Base-by-base conservation (phyloP, 441 rosid species). In the Flueggea neowawraea region DNA sequence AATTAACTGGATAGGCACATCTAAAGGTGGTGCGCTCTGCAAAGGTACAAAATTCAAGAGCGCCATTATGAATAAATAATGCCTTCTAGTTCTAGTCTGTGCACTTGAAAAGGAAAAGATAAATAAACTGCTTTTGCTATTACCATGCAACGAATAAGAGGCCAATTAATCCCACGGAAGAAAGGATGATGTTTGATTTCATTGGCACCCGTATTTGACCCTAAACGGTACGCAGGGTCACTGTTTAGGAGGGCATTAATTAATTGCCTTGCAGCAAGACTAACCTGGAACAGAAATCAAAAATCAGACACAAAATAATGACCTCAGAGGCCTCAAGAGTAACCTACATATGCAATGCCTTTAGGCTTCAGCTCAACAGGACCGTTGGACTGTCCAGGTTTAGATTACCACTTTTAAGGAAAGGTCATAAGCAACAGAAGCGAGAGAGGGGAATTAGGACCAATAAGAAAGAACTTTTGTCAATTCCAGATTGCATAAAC, bases 131-230 rank as follows among this genome's bases (percentile, higher is more conserved):
- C 10, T 32, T 43, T 39, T 33, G 57, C 51, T 54, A 63, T 48
- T 87, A 94, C 99, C 99, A 77, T 87, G 91, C 87, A 74, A 33
- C 97, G 96, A 10, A 95, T 88, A 16, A 95, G 91, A 69, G 97
- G 92, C 97, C 99, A 95, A 67, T 81, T 84, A 60, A 95, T 85
- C 58, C 84, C 93, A 6, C 88, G 92, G 76, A 91, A 95, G 74
- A 95, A 95, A 64, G 94, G 87, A 51, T 95, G 99, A 58, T 91
- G 82, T 68, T 89, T 95, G 72, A 95, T 88, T 77, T 95, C 97
- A 64, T 76, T 84, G 50, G 99, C 92, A 22, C 98, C 99, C 2
- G 77, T 73, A 53, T 67, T 78, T 57, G 97, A 80, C 73, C 99
- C 99, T 74, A 95, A 77, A 47, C 98, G 94, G 63, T 31, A 58